These are phyloP conservation scores for Cudoniella acicularis DNA, from an alignment of 495 filamentous ascomycete species.

Conservation along the genomic window DNA sequence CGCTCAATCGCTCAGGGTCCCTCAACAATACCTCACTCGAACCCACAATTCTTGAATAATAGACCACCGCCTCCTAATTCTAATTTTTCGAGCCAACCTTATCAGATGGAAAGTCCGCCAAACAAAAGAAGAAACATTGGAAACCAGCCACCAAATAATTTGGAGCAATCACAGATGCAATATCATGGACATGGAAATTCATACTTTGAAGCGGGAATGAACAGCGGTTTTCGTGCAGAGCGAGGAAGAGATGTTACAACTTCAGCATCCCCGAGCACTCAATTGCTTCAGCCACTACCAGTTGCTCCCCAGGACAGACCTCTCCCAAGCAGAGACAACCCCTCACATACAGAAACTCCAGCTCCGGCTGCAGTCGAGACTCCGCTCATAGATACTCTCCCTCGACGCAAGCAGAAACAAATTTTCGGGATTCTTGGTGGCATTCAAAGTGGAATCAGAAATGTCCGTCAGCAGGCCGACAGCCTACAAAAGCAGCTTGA, in stretches of 20 bases:
- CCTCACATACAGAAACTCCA: not conserved
- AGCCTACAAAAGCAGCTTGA: slow-evolving; percentile 21
- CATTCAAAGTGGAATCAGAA: slow-evolving; percentile 21
- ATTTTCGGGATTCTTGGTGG: slow-evolving; percentile 21
- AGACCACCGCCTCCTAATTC: not conserved
- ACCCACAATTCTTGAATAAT: not conserved
- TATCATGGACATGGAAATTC: not conserved
- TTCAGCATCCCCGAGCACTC: slow-evolving; percentile 9
- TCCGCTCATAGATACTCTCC: slow-evolving; percentile 17
- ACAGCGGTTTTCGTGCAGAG: not conserved
- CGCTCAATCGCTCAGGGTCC: not conserved
- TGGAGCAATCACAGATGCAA: not conserved
- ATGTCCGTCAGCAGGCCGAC: slow-evolving; percentile 17
- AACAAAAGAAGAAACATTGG: not conserved
- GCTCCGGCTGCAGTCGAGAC: not conserved
- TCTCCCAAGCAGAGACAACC: not conserved
- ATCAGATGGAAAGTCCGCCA: not conserved
- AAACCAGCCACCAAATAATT: not conserved
- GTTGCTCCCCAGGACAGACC: not conserved
- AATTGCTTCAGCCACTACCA: slow-evolving; percentile 2
- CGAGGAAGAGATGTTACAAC: not conserved
- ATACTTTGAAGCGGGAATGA: not conserved
- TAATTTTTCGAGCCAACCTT: not conserved
- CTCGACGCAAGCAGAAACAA: slow-evolving; percentile 20
- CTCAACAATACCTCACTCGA: not conserved